Conservation (phyloP, 78 protist genomes). For the Andalucia godoyi region DNA sequence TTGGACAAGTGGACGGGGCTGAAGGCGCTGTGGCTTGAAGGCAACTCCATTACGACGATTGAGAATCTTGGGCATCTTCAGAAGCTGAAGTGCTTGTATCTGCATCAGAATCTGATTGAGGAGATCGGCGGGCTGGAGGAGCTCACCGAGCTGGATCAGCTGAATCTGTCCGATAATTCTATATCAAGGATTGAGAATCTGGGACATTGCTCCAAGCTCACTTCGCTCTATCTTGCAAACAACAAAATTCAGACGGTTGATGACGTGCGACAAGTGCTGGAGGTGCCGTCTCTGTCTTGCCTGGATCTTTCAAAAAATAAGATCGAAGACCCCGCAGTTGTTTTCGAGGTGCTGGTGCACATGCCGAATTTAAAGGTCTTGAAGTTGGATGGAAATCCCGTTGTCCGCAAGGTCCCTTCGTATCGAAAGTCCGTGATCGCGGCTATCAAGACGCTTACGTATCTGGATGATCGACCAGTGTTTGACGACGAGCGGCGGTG, state of each 20-base stretch:
- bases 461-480: slow-evolving; percentile 19
- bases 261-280: background rate
- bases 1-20: slow-evolving; percentile 50
- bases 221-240: slow-evolving; percentile 30
- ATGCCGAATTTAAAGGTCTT: background rate
- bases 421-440: slow-evolving; percentile 37
- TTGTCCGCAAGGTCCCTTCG: slow-evolving; percentile 7
- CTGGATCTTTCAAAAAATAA: slow-evolving; percentile 37
- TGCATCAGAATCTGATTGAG: background rate
- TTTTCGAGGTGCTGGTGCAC: slow-evolving; percentile 9
- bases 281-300: background rate
- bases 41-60: slow-evolving; percentile 44
- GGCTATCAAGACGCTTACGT: background rate
- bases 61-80: slow-evolving; percentile 16
- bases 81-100: background rate
- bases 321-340: slow-evolving; percentile 23
- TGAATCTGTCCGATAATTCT: background rate
- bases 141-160: slow-evolving; percentile 2
- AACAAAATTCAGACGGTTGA: slow-evolving; percentile 18
- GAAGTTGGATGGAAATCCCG: slow-evolving; percentile 23
- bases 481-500: slow-evolving; percentile 1
- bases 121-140: background rate
- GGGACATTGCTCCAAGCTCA: background rate
- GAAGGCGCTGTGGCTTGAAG: slow-evolving; percentile 59
- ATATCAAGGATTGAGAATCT: background rate